Base-by-base conservation (phyloP, 495 filamentous ascomycete species). In the Tuber microsphaerosporum region DNA sequence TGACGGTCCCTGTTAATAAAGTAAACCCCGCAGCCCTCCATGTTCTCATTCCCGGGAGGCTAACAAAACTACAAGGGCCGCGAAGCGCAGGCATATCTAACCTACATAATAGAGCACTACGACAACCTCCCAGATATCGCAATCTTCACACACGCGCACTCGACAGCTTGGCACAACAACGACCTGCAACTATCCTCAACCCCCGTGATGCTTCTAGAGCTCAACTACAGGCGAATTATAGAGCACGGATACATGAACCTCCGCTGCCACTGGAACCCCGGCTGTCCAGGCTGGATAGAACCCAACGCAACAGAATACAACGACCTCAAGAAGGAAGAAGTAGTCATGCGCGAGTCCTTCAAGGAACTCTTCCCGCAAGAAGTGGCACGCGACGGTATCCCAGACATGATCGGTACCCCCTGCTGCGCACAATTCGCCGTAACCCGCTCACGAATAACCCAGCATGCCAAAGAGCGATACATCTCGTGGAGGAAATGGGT, bases 401-500 rank as follows among this genome's bases (percentile, higher is more conserved):
- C 88, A 16, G 81, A 84, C 6, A 76, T 84, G 2, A 83, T 92
- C 7, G 88, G 85, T 0, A 87, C 86, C 0, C 86, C 88, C 17
- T 93, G 91, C 79, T 93, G 91, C 82, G 87, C 90, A 65, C 91
- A 93, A 82, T 93, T 93, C 75, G 90, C 88, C 0, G 89, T 91
- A 9, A 86, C 87, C 10, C 81, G 85, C 34, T 85, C 88, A 1
- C 85, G 86, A 72, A 85, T 93, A 4, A 83, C 76, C 2, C 76
- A 82, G 19, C 84, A 89, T 48, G 80, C 88, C 17, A 77, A 83
- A 75, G 85, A 85, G 69, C 87, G 88, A 39, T 93, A 92, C 79
- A 70, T 85, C 39, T 81, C 81, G 3, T 90, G 86, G 77, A 83
- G 90, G 19, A 75, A 86, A 20, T 93, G 91, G 91, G 75, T 92